A percentile compares a stretch with the other conserved stretches of the same genome.
These are phyloP conservation scores for Coemansia umbellata DNA, from an alignment of 192 early-diverging fungal genomes.

Conservation along the genomic window DNA sequence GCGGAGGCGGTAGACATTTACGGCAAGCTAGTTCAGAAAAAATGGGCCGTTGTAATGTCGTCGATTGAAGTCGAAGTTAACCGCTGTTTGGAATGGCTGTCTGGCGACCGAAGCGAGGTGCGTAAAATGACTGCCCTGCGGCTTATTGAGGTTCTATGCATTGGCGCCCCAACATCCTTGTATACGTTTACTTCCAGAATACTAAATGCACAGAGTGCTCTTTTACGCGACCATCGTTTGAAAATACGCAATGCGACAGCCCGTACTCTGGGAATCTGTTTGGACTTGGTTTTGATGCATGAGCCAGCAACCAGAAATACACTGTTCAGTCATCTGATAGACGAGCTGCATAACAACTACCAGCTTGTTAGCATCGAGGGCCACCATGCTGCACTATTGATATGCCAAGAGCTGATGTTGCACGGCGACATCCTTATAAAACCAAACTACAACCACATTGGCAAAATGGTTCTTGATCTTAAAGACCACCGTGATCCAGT, in stretches of 20 bases:
- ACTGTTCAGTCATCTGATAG: constrained; percentile 75
- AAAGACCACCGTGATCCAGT: constrained; percentile 73
- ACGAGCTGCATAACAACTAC: constrained; percentile 75
- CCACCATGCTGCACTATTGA: constrained; percentile 80
- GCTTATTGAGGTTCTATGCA: constrained; percentile 20
- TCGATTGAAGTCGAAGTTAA: constrained; percentile 15
- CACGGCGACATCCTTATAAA: constrained; percentile 84
- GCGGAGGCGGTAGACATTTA: constrained; percentile 20
- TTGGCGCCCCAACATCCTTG: constrained; percentile 63
- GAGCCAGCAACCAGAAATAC: constrained; percentile 58
- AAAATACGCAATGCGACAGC: constrained; percentile 79
- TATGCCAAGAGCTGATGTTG: constrained; percentile 69
- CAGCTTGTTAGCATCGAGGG: constrained; percentile 66
- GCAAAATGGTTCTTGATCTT: constrained; percentile 68
- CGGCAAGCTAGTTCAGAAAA: constrained; percentile 9
- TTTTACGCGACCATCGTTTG: constrained; percentile 71
- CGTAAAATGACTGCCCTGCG: constrained; percentile 21
- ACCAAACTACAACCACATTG: constrained; percentile 65
- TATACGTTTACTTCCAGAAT: constrained; percentile 77
- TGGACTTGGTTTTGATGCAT: constrained; percentile 76
- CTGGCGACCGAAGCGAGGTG: constrained; percentile 10
- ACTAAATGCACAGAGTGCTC: constrained; percentile 82
- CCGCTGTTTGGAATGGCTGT: constrained; percentile 27
- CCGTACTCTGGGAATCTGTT: constrained; percentile 71
- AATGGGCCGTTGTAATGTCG: constrained; percentile 12